Evolutionary conservation across 371 early-diverging fungal species (phyloP).

Genomic region (Conidiobolus coronatus): DNA sequence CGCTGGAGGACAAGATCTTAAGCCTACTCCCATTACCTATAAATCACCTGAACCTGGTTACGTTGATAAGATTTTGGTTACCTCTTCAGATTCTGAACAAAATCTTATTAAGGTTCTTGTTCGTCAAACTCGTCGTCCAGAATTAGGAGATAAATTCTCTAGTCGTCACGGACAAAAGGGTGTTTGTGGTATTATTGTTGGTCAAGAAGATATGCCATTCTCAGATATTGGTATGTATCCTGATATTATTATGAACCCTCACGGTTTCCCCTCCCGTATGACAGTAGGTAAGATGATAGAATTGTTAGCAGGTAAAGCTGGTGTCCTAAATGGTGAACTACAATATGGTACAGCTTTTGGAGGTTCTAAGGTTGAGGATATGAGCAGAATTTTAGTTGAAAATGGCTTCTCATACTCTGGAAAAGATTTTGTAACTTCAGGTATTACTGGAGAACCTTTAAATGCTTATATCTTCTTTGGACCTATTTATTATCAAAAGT

Average conservation of each 20-base stretch:
- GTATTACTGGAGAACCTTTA: constrained; percentile 81
- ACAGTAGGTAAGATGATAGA: constrained; percentile 99
- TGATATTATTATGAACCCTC: constrained; percentile 99
- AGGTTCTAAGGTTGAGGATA: constrained; percentile 87
- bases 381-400: constrained; percentile 79
- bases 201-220: constrained; percentile 98
- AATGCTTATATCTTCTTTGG: constrained; percentile 97
- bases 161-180: constrained; percentile 99
- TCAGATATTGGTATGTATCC: constrained; percentile 88
- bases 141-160: constrained; percentile 99
- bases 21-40: constrained; percentile 55
- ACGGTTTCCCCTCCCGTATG: constrained; percentile 99
- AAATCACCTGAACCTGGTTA: constrained; percentile 67
- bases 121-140: constrained; percentile 92
- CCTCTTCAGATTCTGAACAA: constrained; percentile 86
- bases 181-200: constrained; percentile 92
- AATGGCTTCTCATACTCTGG: constrained; percentile 97
- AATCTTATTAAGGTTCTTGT: constrained; percentile 85
- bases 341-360: constrained; percentile 98
- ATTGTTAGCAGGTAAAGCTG: constrained; percentile 94
- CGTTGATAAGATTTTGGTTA: constrained; percentile 65
- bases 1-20: constrained; percentile 26
- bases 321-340: constrained; percentile 77
- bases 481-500: constrained; percentile 94
- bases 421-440: constrained; percentile 95